A percentile compares a stretch with the other conserved stretches of the same genome.
phyloP scores from a whole-genome alignment of 176 grass and related monocot genomes.

The Phoenix roebelenii region DNA sequence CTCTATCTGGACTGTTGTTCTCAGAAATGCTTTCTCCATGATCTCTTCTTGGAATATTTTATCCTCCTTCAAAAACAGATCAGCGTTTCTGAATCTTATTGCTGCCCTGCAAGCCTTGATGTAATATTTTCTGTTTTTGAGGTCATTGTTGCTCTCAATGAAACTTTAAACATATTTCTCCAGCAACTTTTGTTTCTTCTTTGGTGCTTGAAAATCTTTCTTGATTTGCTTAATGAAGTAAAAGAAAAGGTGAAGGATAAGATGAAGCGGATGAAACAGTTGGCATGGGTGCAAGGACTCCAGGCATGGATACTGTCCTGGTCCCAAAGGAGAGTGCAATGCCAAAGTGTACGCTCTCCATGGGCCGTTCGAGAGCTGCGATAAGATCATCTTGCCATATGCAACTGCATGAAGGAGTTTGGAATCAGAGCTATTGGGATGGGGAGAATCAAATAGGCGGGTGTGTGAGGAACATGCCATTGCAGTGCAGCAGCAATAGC shows the following conservation, averaged over 20 bases:
- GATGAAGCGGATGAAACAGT: not conserved
- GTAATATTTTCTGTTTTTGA: too few relatives aligned
- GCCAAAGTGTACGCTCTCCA: constrained; percentile 48
- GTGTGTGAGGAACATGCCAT: constrained; percentile 43
- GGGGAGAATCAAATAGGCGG: constrained; percentile 41
- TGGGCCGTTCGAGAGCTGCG: constrained; percentile 58
- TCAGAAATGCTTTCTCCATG: not conserved
- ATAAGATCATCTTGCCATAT: constrained; percentile 24
- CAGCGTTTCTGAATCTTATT: too few relatives aligned
- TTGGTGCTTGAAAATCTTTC: too few relatives aligned
- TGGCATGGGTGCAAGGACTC: not conserved
- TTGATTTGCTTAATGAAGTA: too few relatives aligned
- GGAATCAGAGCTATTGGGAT: constrained; percentile 32
- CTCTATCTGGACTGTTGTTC: too few relatives aligned
- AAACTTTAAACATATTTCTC: too few relatives aligned
- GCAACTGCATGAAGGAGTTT: constrained; percentile 54
- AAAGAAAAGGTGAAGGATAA: too few relatives aligned
- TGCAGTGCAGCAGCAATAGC: constrained; percentile 44
- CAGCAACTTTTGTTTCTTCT: too few relatives aligned
- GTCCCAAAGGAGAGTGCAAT: constrained; percentile 37
- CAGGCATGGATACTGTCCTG: constrained; percentile 6
- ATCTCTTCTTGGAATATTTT: constrained; percentile 2
- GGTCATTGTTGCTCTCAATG: too few relatives aligned
- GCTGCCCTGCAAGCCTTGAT: too few relatives aligned
- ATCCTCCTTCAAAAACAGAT: too few relatives aligned